Evolutionary conservation across 1,139 yeast species (phyloP).

Genomic region (Chernovozyma sophiae-reginae): DNA sequence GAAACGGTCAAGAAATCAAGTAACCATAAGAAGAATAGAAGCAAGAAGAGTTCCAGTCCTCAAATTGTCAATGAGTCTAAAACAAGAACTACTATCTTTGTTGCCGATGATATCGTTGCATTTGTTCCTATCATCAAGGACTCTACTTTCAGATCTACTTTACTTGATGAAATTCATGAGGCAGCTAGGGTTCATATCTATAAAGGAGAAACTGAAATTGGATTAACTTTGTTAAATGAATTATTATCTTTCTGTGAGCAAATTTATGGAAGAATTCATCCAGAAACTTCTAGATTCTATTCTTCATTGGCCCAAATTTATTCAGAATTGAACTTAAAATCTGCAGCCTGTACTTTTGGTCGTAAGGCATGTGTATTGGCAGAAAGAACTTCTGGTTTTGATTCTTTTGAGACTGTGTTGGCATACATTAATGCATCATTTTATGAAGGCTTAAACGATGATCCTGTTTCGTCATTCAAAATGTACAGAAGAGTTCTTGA

Average conservation of each 20-base stretch:
- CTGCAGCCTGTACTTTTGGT: slow-evolving; percentile 63
- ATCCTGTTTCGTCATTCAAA: slow-evolving; percentile 58
- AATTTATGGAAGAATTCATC: slow-evolving; percentile 76
- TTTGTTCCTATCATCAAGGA: slow-evolving; percentile 74
- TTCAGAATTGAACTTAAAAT: slow-evolving; percentile 53
- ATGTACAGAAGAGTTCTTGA: slow-evolving; percentile 58
- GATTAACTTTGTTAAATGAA: slow-evolving; percentile 60
- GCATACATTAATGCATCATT: slow-evolving; percentile 72
- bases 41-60: slow-evolving; percentile 31
- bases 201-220: slow-evolving; percentile 43
- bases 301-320: slow-evolving; percentile 62
- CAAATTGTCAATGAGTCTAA: slow-evolving; percentile 19
- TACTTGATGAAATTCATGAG: slow-evolving; percentile 77
- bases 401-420: slow-evolving; percentile 71
- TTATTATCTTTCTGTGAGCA: slow-evolving; percentile 75
- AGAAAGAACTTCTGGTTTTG: slow-evolving; percentile 80
- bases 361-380: slow-evolving; percentile 70
- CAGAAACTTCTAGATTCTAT: slow-evolving; percentile 73
- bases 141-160: slow-evolving; percentile 59
- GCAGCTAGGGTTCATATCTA: slow-evolving; percentile 55
- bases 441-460: slow-evolving; percentile 61
- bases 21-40: slow-evolving; percentile 29
- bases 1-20: slow-evolving; percentile 9
- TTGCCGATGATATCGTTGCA: slow-evolving; percentile 58
- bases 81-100: slow-evolving; percentile 40